Base-by-base conservation (phyloP, 78 protist species). In the Cavenderia fasciculata region DNA sequence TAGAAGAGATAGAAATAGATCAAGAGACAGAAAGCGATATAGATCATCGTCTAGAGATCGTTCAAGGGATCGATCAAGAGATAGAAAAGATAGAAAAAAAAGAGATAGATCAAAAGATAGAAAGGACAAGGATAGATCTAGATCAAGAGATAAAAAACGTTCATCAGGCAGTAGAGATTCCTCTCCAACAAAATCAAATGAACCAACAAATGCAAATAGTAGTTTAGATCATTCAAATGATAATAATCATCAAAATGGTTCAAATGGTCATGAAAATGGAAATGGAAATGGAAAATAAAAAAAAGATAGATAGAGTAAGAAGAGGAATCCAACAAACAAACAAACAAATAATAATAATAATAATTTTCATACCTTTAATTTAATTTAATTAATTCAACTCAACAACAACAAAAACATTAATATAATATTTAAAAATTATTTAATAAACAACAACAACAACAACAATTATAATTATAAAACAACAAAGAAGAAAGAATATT, bases 71-170 rank as follows among this genome's bases (percentile, higher is more conserved):
- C 27, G 72, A 47, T 23, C 40, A 33, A 56, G 5, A 8, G 31
- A 5, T 38, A 27, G n/a, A 4, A 7, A 5, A 63, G 69, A 61
- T 34, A 21, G 19, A 63, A n/a, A n/a, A n/a, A 5, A 27, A 7
- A 40, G 63, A 63, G 56, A 41, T 31, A 49, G 43, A 33, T 76
- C 86, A 12, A 76, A 31, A 62, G 68, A 56, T 41, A 74, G 68
- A 38, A 44, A 21, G 23, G 10, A 46, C 29, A 59, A 44, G 33
- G 61, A 75, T 18, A 34, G 79, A 25, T 56, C 66, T 23, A 75
- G 86, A 61, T 76, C 86, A 47, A 77, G 38, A 21, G 72, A 63
- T 33, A 63, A 47, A 63, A 33, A 63, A 33, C 72, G 38, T 63
- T n/a, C 33, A 7, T n/a, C 38, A 3, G 12, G 31, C 5, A 40